Base-by-base conservation (phyloP, 805 yeast genomes). In the Myxozyma kluyveri region DNA sequence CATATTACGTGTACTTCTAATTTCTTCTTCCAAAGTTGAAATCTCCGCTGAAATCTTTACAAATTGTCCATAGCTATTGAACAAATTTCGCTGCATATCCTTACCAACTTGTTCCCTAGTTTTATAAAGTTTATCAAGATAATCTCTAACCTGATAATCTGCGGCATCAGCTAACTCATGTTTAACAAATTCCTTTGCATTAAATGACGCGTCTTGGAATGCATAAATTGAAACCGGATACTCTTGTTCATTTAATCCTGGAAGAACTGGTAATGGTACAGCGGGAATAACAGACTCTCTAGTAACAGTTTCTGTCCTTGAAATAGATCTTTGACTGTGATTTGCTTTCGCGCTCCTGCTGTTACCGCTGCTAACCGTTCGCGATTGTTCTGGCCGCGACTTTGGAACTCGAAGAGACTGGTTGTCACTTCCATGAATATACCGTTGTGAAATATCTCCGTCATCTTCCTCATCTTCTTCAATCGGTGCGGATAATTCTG, bases 1-100 rank as follows among this genome's bases (percentile, higher is more conserved):
- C 50, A 51, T 46, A 32, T 49, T 45, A 12, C 59, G 47, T 14
- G 56, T 51, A 12, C 55, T 40, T 14, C 57, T 14, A 26, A 53
- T 46, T 32, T 56, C 60, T 26, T 47, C 45, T 37, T 56, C 56
- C 24, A 56, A 47, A 2, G 57, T 56, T 32, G 36, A 24, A 14
- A 56, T 53, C 42, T 56, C 60, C 5, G 53, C 37, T n/a, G 60
- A 53, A 12, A 56, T 56, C 35, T 48, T 35, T 21, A 56, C 57
- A 32, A 56, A 56, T 29, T 56, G 60, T 17, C 45, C 35, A 44
- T 56, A 56, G 39, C 41, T 56, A 46, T 49, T 53, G 26, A 56
- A 56, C 44, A 56, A 35, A 36, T 49, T 56, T 23, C 49, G 40
- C 31, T 56, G 54, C 57, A 54, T 56, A 41, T 56, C 60, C 42